phyloP scores from a whole-genome alignment of 2,329 filamentous ascomycete species.

The Blastomyces parvus region DNA sequence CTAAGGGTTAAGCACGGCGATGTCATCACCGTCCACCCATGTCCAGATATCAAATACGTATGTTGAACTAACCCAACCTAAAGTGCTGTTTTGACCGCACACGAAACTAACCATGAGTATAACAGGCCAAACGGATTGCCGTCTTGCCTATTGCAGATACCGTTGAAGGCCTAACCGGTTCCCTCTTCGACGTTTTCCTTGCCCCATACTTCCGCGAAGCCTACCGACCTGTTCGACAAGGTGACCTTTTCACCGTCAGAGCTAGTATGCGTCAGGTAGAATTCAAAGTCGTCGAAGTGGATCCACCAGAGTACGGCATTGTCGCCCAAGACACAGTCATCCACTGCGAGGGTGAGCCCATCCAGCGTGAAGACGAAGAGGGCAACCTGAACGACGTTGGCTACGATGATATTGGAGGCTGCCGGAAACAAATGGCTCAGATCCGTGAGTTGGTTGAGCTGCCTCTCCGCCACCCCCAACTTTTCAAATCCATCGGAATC shows the following conservation, averaged over 20 bases:
- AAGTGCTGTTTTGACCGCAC: neutral
- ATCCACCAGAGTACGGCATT: slow-evolving; percentile 96
- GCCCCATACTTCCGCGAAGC: slow-evolving; percentile 99
- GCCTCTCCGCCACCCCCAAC: slow-evolving; percentile 88
- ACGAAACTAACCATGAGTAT: slow-evolving; percentile 17
- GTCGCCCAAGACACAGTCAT: slow-evolving; percentile 98
- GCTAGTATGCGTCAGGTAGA: slow-evolving; percentile 99
- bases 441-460: slow-evolving; percentile 98
- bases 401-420: slow-evolving; percentile 98
- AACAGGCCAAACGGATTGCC: slow-evolving; percentile 92
- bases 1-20: slow-evolving; percentile 97
- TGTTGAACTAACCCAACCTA: slow-evolving; percentile 32
- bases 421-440: slow-evolving; percentile 99
- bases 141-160: slow-evolving; percentile 97
- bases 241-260: slow-evolving; percentile 92
- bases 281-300: slow-evolving; percentile 98
- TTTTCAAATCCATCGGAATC: slow-evolving; percentile 99
- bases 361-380: slow-evolving; percentile 97
- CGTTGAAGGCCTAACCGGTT: slow-evolving; percentile 93
- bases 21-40: slow-evolving; percentile 92
- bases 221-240: slow-evolving; percentile 93
- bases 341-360: slow-evolving; percentile 93
- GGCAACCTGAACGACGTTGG: slow-evolving; percentile 98
- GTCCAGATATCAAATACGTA: slow-evolving; percentile 99
- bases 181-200: slow-evolving; percentile 97